phyloP scores from a whole-genome alignment of 2,329 filamentous ascomycete species.

The Dryadomyces quercus-mongolicae region DNA sequence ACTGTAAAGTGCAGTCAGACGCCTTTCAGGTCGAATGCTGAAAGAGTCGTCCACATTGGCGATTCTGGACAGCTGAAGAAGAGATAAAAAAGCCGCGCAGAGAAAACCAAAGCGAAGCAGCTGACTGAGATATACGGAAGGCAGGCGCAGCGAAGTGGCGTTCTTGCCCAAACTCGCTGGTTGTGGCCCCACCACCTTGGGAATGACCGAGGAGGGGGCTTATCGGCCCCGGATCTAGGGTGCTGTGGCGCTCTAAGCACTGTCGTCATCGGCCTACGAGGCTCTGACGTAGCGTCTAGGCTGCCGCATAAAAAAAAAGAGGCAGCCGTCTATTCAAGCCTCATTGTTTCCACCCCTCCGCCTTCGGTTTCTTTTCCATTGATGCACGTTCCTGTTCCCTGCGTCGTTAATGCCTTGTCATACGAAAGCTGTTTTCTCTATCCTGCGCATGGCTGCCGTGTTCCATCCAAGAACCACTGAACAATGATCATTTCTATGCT shows the following conservation, averaged over 20 bases:
- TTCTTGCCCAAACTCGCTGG: not conserved
- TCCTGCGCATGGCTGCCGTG: too few relatives aligned
- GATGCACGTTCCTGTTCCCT: not conserved
- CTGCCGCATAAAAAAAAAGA: not conserved
- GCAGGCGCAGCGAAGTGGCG: not conserved
- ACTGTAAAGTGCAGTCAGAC: too few relatives aligned
- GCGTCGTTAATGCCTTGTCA: too few relatives aligned
- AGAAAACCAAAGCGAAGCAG: not conserved
- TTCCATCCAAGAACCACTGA: too few relatives aligned
- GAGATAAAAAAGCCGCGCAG: not conserved
- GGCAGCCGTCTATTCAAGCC: not conserved
- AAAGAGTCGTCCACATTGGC: too few relatives aligned
- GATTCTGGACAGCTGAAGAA: not conserved
- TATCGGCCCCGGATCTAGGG: not conserved
- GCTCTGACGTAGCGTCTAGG: conserved; percentile 1
- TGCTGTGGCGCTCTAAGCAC: not conserved
- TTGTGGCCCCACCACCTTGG: not conserved
- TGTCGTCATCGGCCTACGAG: conserved; percentile 9
- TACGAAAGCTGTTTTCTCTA: too few relatives aligned
- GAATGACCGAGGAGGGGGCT: not conserved
- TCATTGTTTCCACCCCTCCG: too few relatives aligned
- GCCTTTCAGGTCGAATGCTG: not conserved
- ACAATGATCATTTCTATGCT: not conserved
- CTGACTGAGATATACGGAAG: not conserved
- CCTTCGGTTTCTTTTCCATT: too few relatives aligned